These are phyloP conservation scores for Aotearoamyces nothofagi DNA, from an alignment of 2,329 filamentous ascomycete species.

Conservation along the genomic window DNA sequence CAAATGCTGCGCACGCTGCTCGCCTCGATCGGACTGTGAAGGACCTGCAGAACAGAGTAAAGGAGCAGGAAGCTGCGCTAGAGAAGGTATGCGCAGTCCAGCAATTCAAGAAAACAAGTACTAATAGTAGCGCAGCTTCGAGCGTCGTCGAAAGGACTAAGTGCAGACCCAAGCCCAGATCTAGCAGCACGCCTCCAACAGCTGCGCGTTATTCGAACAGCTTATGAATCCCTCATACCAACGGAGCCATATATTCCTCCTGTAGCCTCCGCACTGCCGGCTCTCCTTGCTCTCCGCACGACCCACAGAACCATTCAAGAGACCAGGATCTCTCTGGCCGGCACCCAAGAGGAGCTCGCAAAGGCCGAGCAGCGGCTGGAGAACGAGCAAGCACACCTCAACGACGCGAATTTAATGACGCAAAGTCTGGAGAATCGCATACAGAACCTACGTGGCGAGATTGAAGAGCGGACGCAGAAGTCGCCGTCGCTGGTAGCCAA, in stretches of 20 bases:
- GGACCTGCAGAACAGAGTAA: constrained; percentile 45
- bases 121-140: constrained; percentile 13
- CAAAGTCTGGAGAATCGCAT: constrained; percentile 41
- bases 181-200: constrained; percentile 25
- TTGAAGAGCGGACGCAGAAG: constrained; percentile 40
- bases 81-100: constrained; percentile 23
- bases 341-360: constrained; percentile 27
- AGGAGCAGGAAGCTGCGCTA: constrained; percentile 35
- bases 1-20: constrained; percentile 28
- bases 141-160: constrained; percentile 10
- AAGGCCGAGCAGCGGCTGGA: constrained; percentile 31
- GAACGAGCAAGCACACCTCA: constrained; percentile 31
- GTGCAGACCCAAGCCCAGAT: constrained; percentile 15
- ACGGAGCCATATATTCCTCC: constrained; percentile 51
- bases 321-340: constrained; percentile 41
- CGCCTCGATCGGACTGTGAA: constrained; percentile 52
- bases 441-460: constrained; percentile 37
- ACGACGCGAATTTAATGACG: constrained; percentile 39
- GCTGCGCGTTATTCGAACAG: constrained; percentile 39
- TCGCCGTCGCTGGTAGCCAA: constrained; percentile 44
- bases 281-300: constrained; percentile 54
- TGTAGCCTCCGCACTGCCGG: constrained; percentile 52
- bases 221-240: constrained; percentile 48
- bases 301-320: constrained; percentile 49
- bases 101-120: constrained; percentile 4